Evolutionary conservation across 768 basidiomycete species (phyloP).

Genomic region (Trametes cubensis): DNA sequence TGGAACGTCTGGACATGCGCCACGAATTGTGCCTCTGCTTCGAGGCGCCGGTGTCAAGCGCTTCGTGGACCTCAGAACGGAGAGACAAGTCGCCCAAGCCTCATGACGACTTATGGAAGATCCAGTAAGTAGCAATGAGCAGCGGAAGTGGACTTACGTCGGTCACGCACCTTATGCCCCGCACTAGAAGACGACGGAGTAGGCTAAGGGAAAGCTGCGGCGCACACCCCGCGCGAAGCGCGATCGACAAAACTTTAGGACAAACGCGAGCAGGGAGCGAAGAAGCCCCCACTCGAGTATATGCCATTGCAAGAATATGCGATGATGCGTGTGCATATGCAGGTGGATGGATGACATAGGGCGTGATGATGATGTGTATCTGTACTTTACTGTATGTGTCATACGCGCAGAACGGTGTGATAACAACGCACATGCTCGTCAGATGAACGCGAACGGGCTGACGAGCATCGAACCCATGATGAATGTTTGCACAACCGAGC

Average conservation of each 20-base stretch:
- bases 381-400: not conserved
- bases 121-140: too few species aligned
- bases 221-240: not conserved
- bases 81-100: too few species aligned
- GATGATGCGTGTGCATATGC: not conserved
- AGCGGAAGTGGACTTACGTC: not conserved
- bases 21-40: too few species aligned
- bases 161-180: not conserved
- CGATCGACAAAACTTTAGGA: not conserved
- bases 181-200: not conserved
- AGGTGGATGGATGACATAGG: not conserved
- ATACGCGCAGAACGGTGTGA: not conserved
- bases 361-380: not conserved
- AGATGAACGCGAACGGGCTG: slow-evolving; percentile 6
- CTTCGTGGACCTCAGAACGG: too few species aligned
- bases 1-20: too few species aligned
- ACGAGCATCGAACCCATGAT: slow-evolving; percentile 12
- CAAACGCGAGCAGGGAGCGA: not conserved
- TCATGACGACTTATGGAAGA: too few species aligned
- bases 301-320: too few species aligned
- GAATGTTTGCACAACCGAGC: slow-evolving; percentile 12
- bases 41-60: too few species aligned
- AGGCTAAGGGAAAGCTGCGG: not conserved
- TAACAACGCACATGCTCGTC: slow-evolving; percentile 15
- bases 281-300: too few species aligned